Percentiles rank a stretch among this genome's conserved stretches.
Conservation (phyloP, 1,284 basidiomycete genomes). For the Kalmanozyma brasiliensis region DNA sequence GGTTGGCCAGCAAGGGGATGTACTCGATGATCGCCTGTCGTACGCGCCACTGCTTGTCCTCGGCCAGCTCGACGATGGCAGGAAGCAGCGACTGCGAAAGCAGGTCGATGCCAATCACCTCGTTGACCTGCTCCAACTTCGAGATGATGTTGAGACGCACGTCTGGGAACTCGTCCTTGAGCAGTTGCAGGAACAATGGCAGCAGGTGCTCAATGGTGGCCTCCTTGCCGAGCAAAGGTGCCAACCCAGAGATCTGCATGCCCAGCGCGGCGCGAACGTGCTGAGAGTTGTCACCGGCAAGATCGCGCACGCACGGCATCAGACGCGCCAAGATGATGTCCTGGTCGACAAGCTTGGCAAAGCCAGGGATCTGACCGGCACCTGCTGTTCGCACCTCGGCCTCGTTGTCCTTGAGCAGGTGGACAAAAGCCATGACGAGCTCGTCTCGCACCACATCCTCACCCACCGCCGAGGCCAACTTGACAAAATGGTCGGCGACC, state of each 20-base stretch:
- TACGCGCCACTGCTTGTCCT: conserved; percentile 99
- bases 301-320: conserved; percentile 94
- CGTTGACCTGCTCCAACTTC: conserved; percentile 96
- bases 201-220: conserved; percentile 96
- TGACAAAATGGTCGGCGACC: conserved; percentile 98
- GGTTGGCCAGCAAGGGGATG: conserved; percentile 93
- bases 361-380: conserved; percentile 95
- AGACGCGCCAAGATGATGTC: conserved; percentile 92
- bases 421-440: conserved; percentile 90
- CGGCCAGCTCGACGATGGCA: conserved; percentile 96
- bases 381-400: conserved; percentile 98
- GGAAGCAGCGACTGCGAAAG: conserved; percentile 95
- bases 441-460: conserved; percentile 92
- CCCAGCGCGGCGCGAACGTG: conserved; percentile 97
- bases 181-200: conserved; percentile 91
- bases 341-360: conserved; percentile 91
- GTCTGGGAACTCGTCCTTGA: conserved; percentile 99
- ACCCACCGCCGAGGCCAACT: conserved; percentile 90
- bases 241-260: conserved; percentile 96
- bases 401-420: conserved; percentile 96
- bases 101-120: conserved; percentile 95
- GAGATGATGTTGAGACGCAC: conserved; percentile 98
- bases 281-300: conserved; percentile 92
- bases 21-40: conserved; percentile 99
- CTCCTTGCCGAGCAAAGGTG: conserved; percentile 92